Evolutionary conservation across 2,329 filamentous ascomycete genomes (phyloP).

Genomic region (Decorospora gaudefroyi): DNA sequence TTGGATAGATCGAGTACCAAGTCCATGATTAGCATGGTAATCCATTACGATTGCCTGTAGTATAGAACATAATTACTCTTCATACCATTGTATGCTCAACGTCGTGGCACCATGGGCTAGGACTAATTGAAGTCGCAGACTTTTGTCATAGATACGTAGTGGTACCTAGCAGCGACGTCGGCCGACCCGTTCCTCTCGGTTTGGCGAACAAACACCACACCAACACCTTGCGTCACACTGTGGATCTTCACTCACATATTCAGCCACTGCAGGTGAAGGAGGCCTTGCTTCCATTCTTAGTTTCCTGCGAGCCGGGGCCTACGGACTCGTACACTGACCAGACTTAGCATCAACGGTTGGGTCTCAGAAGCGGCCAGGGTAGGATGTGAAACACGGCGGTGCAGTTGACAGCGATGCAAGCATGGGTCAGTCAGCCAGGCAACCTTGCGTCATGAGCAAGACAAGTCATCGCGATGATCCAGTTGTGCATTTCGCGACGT

Average conservation of each 20-base stretch:
- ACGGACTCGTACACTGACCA: slow-evolving; percentile 4
- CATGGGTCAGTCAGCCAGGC: slow-evolving; percentile 18
- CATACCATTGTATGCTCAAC: too few species aligned
- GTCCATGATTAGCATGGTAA: too few species aligned
- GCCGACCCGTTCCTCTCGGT: too few species aligned
- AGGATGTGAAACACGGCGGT: slow-evolving; percentile 33
- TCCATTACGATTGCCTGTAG: too few species aligned
- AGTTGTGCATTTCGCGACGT: neutral
- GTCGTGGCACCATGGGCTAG: too few species aligned
- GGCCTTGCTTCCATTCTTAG: slow-evolving; percentile 9
- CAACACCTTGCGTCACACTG: neutral
- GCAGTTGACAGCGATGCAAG: slow-evolving; percentile 18
- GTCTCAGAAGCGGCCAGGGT: slow-evolving; percentile 23
- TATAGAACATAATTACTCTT: too few species aligned
- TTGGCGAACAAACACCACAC: too few species aligned
- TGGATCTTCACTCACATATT: neutral
- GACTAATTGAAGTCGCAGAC: too few species aligned
- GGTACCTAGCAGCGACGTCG: too few species aligned
- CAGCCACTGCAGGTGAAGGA: too few species aligned
- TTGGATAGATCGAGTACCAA: too few species aligned
- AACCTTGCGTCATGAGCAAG: slow-evolving; percentile 27
- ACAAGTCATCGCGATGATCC: slow-evolving; percentile 3
- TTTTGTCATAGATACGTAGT: too few species aligned
- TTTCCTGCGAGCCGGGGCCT: slow-evolving; percentile 2
- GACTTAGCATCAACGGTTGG: slow-evolving; percentile 12